These are phyloP conservation scores for Microbotryum scabiosae DNA, from an alignment of 1,284 basidiomycete species.

Conservation along the genomic window DNA sequence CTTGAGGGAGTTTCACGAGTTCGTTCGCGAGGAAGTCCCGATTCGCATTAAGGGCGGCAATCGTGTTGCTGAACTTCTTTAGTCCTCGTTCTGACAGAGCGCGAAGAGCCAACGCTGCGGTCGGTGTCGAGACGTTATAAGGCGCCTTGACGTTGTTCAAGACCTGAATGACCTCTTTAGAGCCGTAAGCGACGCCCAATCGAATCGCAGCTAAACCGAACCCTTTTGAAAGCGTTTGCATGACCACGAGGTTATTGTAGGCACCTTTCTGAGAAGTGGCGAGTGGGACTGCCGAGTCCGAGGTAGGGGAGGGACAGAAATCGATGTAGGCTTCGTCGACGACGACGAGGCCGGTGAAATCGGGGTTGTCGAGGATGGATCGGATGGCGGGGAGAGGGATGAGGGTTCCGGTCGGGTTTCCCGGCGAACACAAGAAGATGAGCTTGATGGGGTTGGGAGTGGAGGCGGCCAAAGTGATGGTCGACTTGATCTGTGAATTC, in stretches of 20 bases:
- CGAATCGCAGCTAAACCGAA: constrained; percentile 93
- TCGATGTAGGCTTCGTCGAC: constrained; percentile 99
- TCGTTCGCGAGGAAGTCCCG: constrained; percentile 12
- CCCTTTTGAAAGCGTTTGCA: constrained; percentile 93
- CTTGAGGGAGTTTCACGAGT: constrained; percentile 36
- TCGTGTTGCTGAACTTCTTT: constrained; percentile 47
- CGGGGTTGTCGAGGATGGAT: constrained; percentile 65
- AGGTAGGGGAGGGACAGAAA: constrained; percentile 49
- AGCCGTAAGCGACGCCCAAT: constrained; percentile 86
- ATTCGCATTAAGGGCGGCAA: constrained; percentile 23
- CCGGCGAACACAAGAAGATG: constrained; percentile 91
- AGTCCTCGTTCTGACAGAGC: constrained; percentile 60
- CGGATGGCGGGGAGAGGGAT: constrained; percentile 65
- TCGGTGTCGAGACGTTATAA: constrained; percentile 90
- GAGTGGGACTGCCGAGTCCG: constrained; percentile 30
- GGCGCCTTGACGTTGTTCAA: constrained; percentile 95
- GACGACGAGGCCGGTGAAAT: constrained; percentile 82
- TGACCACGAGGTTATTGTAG: constrained; percentile 85
- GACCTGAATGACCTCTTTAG: constrained; percentile 81
- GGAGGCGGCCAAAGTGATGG: constrained; percentile 52
- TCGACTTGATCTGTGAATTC: constrained; percentile 56
- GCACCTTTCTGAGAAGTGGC: constrained; percentile 43
- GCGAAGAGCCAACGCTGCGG: constrained; percentile 70
- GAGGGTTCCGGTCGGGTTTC: constrained; percentile 89
- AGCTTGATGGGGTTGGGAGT: constrained; percentile 58